Percentiles rank a stretch among this genome's conserved stretches.
Evolutionary conservation across 176 grass and related monocot genomes (phyloP).

Genomic region (Musa troglodytarum): DNA sequence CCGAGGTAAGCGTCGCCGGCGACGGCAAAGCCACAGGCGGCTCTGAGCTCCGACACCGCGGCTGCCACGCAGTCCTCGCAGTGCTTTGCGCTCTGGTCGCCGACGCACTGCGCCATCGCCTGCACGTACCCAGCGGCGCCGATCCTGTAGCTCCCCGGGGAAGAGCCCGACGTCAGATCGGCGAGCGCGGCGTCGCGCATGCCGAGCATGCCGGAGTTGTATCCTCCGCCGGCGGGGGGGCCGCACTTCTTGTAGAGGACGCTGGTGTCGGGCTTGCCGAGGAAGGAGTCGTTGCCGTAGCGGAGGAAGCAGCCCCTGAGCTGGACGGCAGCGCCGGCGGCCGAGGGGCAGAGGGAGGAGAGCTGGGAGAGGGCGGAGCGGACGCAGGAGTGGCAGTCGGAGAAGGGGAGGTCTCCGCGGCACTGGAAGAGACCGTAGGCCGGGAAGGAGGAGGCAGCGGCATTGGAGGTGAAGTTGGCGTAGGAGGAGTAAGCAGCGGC

Average conservation of each 20-base stretch:
- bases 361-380: slow-evolving; percentile 54
- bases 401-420: slow-evolving; percentile 58
- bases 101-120: slow-evolving; percentile 88
- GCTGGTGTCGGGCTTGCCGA: slow-evolving; percentile 57
- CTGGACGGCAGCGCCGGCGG: slow-evolving; percentile 60
- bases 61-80: slow-evolving; percentile 64
- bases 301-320: slow-evolving; percentile 67
- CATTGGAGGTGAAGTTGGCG: slow-evolving; percentile 23
- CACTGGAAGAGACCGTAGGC: slow-evolving; percentile 65
- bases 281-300: slow-evolving; percentile 70
- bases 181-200: slow-evolving; percentile 68
- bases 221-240: slow-evolving; percentile 21
- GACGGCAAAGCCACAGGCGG: slow-evolving; percentile 41
- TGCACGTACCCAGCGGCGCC: slow-evolving; percentile 53
- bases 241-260: slow-evolving; percentile 81
- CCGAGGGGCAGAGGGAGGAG: slow-evolving; percentile 50
- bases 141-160: slow-evolving; percentile 37
- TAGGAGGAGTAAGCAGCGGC: neutral
- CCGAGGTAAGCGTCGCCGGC: slow-evolving; percentile 73
- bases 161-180: slow-evolving; percentile 28
- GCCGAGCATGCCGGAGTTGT: slow-evolving; percentile 23
- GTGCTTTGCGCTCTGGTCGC: slow-evolving; percentile 44
- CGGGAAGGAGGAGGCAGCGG: neutral
- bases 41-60: slow-evolving; percentile 45
- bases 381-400: slow-evolving; percentile 50